Base-by-base conservation (phyloP, 352 stramenopile genomes). In the Pythium volutum region DNA sequence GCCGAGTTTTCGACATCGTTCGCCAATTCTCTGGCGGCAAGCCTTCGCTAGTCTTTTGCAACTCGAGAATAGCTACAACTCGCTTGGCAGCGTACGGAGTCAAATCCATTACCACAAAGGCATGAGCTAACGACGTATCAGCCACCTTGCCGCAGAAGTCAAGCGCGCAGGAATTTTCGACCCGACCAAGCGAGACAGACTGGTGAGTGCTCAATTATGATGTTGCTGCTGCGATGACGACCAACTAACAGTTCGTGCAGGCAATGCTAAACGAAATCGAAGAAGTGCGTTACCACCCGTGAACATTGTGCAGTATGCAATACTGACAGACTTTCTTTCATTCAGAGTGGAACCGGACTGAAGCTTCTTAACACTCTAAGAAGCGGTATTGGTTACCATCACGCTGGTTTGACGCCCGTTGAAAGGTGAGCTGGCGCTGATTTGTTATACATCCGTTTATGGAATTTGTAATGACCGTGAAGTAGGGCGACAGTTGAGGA, bases 1-100 rank as follows among this genome's bases (percentile, higher is more conserved):
- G 56, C 15, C 77, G 71, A 14, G 66, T 89, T 4, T 27, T 57
- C 22, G 55, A 67, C n/a, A 61, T 88, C 12, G 71, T 88, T n/a
- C 56, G 55, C 23, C 59, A 70, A 23, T 73, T 73, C 60, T 80
- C 74, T 0, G 53, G 68, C 18, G 76, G 75, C 12, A 85, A 79
- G 34, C 76, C 79, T 31, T 67, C 73, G 8, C 23, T 93, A 8
- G 61, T 93, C 11, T 91, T 93, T 48, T 93, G 73, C 42, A 75
- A 67, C 27, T 77, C 70, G 4, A 62, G 65, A 33, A 65, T 43
- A 12, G 54, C 65, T n/a, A 52, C 71, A 29, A 64, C 56, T 50
- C 67, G 59, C 14, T 66, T 81, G n/a, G 67, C 73, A 10, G 42
- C 31, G 66, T 73, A 52, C 29, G 51, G 23, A n/a, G n/a, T n/a